Base-by-base conservation (phyloP, 106 monocot genomes). In the Agapanthus africanus region DNA sequence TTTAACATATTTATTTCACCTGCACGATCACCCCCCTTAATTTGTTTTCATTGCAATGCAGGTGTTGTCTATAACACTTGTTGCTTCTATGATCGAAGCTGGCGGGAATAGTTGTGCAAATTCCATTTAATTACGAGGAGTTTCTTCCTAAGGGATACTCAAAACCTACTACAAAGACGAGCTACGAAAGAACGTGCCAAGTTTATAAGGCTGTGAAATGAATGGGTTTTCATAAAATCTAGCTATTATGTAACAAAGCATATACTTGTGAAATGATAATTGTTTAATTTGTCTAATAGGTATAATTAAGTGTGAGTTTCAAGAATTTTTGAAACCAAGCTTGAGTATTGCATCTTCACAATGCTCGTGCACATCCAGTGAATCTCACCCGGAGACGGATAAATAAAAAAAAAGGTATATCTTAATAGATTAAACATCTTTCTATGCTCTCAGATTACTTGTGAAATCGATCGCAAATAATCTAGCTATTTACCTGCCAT, bases 251-350 rank as follows among this genome's bases (percentile, higher is more conserved):
- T n/a, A n/a, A n/a, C n/a, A n/a, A n/a, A n/a, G n/a, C n/a, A n/a
- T n/a, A n/a, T n/a, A n/a, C n/a, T n/a, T n/a, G n/a, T n/a, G n/a
- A n/a, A n/a, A n/a, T n/a, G n/a, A n/a, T n/a, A n/a, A n/a, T n/a
- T n/a, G n/a, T n/a, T n/a, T n/a, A n/a, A n/a, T n/a, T n/a, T n/a
- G n/a, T n/a, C n/a, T n/a, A n/a, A n/a, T n/a, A n/a, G n/a, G n/a
- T n/a, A n/a, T n/a, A n/a, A n/a, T n/a, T n/a, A 93, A 93, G 67
- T 93, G 88, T 36, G 83, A 88, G 62, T 62, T 79, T 10, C 93
- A 93, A 79, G 86, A 93, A 63, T 93, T 93, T 83, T 27, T 93
- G 67, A 88, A 86, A 46, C 88, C 93, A 79, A 88, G 88, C 68
- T 50, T 93, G 59, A 72, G 88, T 5, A 79, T 93, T 61, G 79